Base-by-base conservation (phyloP, 2,329 filamentous ascomycete species). In the Colletotrichum falcatum region DNA sequence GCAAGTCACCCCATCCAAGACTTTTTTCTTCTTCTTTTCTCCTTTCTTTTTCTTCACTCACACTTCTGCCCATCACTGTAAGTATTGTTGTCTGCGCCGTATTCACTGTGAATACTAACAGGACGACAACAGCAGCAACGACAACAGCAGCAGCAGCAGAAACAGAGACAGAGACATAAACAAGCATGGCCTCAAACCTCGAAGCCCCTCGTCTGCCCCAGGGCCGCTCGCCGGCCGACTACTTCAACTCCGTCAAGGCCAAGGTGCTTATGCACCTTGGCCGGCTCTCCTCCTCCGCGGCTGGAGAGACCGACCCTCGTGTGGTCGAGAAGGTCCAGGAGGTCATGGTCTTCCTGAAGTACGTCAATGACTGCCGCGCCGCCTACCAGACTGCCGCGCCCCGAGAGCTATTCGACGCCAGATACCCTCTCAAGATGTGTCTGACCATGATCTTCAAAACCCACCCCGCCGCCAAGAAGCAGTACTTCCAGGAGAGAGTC, bases 381-480 rank as follows among this genome's bases (percentile, higher is more conserved):
- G 18, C 26, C 16, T 44, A 44, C 26, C 26, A 26, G 5, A 26
- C 12, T 7, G 20, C 28, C 23, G 28, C 49, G 33, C 44, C 51
- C 4, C 3, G 44, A 7, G 20, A 9, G 3, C 5, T 64, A 1
- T 8, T 23, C 33, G 26, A 54, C 8, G 23, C 28, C 11, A 58
- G 26, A n/a, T 46, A 54, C 14, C 51, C 9, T 5, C 26, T 56
- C 44, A 48, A n/a, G 1, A 26, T 18, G n/a, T 56, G 33, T 26
- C 20, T 65, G 11, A 1, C 18, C 26, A 42, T 11, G 16, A 53
- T 68, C 37, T 68, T 59, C n/a, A 28, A 37, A 28, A 20, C 39
- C 28, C 20, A 26, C 16, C 12, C n/a, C 26, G 18, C 6, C 6
- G 14, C 37, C 12, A 51, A 46, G 35, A 55, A 70, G n/a, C 37